Base-by-base conservation (phyloP, 2,329 filamentous ascomycete genomes). In the Colletotrichum tropicale region DNA sequence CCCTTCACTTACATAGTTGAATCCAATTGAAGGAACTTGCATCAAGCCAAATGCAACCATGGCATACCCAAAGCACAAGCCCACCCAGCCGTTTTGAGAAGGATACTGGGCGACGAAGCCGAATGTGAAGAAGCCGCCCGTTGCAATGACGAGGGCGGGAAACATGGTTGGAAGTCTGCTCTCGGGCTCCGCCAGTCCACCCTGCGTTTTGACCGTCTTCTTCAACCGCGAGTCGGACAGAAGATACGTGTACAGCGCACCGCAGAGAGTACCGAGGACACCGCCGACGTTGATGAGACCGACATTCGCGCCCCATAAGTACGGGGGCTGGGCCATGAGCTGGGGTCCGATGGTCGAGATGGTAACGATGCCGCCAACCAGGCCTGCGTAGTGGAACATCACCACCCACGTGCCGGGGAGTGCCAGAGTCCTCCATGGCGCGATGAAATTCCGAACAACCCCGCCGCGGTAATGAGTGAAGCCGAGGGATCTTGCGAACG, bases 1-100 rank as follows among this genome's bases (percentile, higher is more conserved):
- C n/a, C n/a, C n/a, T n/a, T n/a, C n/a, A n/a, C 83, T 84, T 68
- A 86, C 84, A 69, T 86, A 86, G 76, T 81, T 84, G 77, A 85
- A 86, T 12, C 84, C 85, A 10, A 85, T 78, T 0, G 83, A 83
- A 2, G 85, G 84, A n/a, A 85, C 81, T 66, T 86, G 84, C 78
- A 85, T 82, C 18, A 86, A 66, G 0, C 83, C 85, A 79, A 86
- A 85, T 0, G 81, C 69, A 3, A 86, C 43, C 84, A 86, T 86
- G 1, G 79, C 85, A 43, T 78, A 84, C 0, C 82, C 84, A 10
- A 81, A 78, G 52, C 84, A 76, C 3, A 86, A 61, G 0, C 84
- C 85, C 5, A 86, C 76, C 85, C 84, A 86, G 3, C 71, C 76
- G 5, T 81, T 78, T 1, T 66, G 38, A 0, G 80, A 80, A 0